Base-by-base conservation (phyloP, 805 yeast species). In the Metschnikowia henanensis region DNA sequence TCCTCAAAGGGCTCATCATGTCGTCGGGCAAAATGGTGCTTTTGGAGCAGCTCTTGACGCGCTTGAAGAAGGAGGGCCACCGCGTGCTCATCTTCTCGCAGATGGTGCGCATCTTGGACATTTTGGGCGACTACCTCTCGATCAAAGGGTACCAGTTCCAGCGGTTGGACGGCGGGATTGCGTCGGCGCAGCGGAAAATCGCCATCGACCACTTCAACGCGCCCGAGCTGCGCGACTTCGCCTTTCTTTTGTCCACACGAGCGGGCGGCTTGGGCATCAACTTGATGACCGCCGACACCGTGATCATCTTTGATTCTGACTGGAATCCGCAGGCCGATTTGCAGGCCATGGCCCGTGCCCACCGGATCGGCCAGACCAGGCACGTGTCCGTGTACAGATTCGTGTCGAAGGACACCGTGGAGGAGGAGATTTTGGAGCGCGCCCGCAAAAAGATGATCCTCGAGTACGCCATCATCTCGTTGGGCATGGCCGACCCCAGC, bases 301-400 rank as follows among this genome's bases (percentile, higher is more conserved):
- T 94, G 22, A 88, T 94, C 55, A 92, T 94, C 31, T 94, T 94
- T 67, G 99, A 94, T 66, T 88, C 96, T 4, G 99, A 94, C 70
- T 94, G 99, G 99, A 94, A 94, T 61, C 99, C 99, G 0, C 99
- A 94, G 65, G 99, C 99, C 0, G 99, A 94, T 75, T 73, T 94
- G 58, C 99, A 94, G 68, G 99, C 99, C 1, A 94, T 94, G 99
- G 99, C 99, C 0, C 82, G 99, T 68, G 99, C 99, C 3, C 99
- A 94, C 69, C 83, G 99, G 73, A 94, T 94, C 62, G 99, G 99
- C n/a, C 99, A 94, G 65, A 94, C 91, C 66, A 90, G 88, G 57
- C 99, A 94, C 66, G 99, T 94, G 29, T 88, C 89, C 82, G 98
- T 94, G 15, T 94, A 94, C 62, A 75, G 99, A 61, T 87, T 94